A percentile compares a stretch with the other conserved stretches of the same genome.
These are phyloP conservation scores for Kuraishia capsulata DNA, from an alignment of 805 yeast species.

Conservation along the genomic window DNA sequence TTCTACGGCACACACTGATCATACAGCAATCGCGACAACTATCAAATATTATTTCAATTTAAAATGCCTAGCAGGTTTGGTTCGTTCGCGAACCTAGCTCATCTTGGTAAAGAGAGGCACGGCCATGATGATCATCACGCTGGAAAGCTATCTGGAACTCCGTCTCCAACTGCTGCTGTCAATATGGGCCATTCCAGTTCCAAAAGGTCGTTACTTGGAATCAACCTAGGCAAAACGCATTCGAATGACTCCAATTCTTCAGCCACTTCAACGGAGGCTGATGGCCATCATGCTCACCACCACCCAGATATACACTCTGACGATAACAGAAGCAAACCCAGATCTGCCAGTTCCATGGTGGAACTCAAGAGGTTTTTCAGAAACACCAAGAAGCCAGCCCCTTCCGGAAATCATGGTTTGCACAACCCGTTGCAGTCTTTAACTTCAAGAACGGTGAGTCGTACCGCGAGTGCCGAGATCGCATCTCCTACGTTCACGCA, in stretches of 20 bases:
- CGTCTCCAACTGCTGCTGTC: neutral
- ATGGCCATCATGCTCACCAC: neutral
- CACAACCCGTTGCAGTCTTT: constrained; percentile 11
- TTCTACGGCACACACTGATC: too few species aligned
- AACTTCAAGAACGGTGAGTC: constrained; percentile 24
- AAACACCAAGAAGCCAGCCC: constrained; percentile 29
- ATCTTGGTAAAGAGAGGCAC: neutral
- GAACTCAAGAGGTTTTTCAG: constrained; percentile 68
- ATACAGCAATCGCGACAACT: too few species aligned
- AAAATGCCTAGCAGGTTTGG: constrained; percentile 1
- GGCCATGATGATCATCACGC: neutral
- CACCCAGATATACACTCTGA: neutral
- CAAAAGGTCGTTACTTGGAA: constrained; percentile 17
- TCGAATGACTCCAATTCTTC: constrained; percentile 20
- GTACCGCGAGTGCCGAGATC: constrained; percentile 13
- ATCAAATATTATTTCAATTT: too few species aligned
- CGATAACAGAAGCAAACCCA: neutral
- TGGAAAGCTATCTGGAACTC: neutral
- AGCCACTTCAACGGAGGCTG: constrained; percentile 13
- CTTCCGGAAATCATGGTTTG: constrained; percentile 4
- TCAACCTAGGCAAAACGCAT: constrained; percentile 16
- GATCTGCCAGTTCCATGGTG: constrained; percentile 40
- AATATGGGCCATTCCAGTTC: neutral
- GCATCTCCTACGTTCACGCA: constrained; percentile 28
- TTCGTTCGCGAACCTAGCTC: constrained; percentile 1